A percentile compares a stretch with the other conserved stretches of the same genome.
Conservation (phyloP, 441 rosid genomes). For the Adansonia gregorii region DNA sequence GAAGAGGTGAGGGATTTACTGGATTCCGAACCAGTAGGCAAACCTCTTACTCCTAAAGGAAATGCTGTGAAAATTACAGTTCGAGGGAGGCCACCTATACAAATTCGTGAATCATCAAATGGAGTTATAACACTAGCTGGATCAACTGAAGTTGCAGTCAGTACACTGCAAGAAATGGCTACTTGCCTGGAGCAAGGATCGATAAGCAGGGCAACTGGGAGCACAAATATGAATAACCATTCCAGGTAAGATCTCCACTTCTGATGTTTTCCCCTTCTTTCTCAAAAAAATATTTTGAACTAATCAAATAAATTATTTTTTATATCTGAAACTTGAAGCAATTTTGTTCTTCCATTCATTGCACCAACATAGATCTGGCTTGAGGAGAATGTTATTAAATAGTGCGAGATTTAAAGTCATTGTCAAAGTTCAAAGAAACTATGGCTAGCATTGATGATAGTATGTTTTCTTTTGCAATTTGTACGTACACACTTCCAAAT, state of each 20-base stretch:
- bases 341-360: not conserved
- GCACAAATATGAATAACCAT: conserved; percentile 69
- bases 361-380: not conserved
- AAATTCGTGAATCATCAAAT: conserved; percentile 69
- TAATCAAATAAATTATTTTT: not conserved
- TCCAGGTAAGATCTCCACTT: conserved; percentile 48
- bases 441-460: not conserved
- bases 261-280: not conserved
- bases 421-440: not conserved
- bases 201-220: conserved; percentile 61
- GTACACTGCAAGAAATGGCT: conserved; percentile 62
- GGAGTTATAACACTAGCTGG: conserved; percentile 69
- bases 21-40: conserved; percentile 48
- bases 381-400: not conserved
- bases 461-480: not conserved
- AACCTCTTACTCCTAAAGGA: conserved; percentile 45
- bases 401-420: not conserved
- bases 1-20: conserved; percentile 76
- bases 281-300: not conserved
- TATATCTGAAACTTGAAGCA: not conserved
- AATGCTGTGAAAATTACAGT: conserved; percentile 44
- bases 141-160: conserved; percentile 58
- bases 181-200: conserved; percentile 70
- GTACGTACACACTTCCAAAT: too few relatives aligned
- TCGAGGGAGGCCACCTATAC: conserved; percentile 54